Base-by-base conservation (phyloP, 2,329 filamentous ascomycete genomes). In the Penicillium sp. region DNA sequence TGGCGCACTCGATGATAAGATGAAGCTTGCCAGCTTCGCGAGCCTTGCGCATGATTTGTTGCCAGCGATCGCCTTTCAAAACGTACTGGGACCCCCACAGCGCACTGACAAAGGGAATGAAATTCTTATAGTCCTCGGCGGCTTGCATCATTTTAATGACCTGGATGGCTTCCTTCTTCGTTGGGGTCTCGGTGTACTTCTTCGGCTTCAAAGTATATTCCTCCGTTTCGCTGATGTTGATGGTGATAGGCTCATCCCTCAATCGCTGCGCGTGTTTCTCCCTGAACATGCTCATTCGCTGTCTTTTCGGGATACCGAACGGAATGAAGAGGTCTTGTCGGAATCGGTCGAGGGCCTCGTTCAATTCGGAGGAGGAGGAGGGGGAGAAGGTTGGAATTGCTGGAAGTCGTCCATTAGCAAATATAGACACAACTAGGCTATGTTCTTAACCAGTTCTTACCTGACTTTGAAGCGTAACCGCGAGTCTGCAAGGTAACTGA, bases 311-410 rank as follows among this genome's bases (percentile, higher is more conserved):
- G 4, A 77, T 67, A 33, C 68, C 67, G 44, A 65, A 66, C 25
- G 75, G 75, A 28, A 76, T 71, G 61, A 78, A 76, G 44, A 76
- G 64, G 36, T 72, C 68, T 54, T 76, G 60, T 56, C 75, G 74
- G 62, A 73, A 75, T 52, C 64, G 65, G 25, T 66, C 58, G 28
- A 78, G 67, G 44, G 71, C 63, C 39, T 69, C 57, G 56, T 76
- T 69, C 50, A 77, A 64, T 58, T 76, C 69, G 44, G 69, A 56
- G 25, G 72, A 74, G 14, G 67, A 66, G 44, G 72, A 72, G 13
- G 68, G 65, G 27, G 60, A 58, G 58, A 77, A 76, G 5, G 62
- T 64, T 10, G 74, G 74, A 35, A 76, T 65, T 30, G 62, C 66
- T 72, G 7, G 13, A 20, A 18, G 3, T 13, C 4, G 18, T 38